Percentiles rank a stretch among this genome's conserved stretches.
phyloP scores from a whole-genome alignment of 2,329 filamentous ascomycete species.

The Diatrype stigma region DNA sequence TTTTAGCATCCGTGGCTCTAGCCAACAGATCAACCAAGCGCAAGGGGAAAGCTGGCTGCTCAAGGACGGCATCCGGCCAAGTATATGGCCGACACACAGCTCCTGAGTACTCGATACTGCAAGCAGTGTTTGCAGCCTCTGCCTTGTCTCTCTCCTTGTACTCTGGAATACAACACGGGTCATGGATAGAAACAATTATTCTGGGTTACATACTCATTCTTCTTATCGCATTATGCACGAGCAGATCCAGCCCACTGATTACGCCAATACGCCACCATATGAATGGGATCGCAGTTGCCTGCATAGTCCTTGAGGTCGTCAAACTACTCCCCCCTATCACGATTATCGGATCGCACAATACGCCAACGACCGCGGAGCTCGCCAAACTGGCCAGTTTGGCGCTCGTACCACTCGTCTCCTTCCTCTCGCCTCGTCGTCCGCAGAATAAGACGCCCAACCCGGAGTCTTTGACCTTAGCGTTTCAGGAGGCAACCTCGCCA shows the following conservation, averaged over 20 bases:
- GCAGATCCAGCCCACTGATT: slow-evolving; percentile 7
- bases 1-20: slow-evolving; percentile 7
- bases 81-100: slow-evolving; percentile 1
- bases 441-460: slow-evolving; percentile 8
- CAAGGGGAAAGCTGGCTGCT: slow-evolving; percentile 1
- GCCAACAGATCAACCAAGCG: slow-evolving; percentile 2
- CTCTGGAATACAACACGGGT: slow-evolving; percentile 7
- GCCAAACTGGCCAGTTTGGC: slow-evolving; percentile 10
- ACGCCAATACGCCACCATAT: slow-evolving; percentile 19
- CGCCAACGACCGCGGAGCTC: slow-evolving; percentile 12
- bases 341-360: slow-evolving; percentile 19
- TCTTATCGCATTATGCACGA: slow-evolving; percentile 14
- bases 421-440: slow-evolving; percentile 9
- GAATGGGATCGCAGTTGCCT: slow-evolving; percentile 15
- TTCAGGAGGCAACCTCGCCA: slow-evolving; percentile 12
- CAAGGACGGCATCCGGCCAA: not conserved
- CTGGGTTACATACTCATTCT: slow-evolving; percentile 22
- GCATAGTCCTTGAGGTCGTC: slow-evolving; percentile 16
- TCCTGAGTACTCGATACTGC: slow-evolving; percentile 4
- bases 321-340: slow-evolving; percentile 17
- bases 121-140: slow-evolving; percentile 3
- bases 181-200: slow-evolving; percentile 18
- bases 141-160: slow-evolving; percentile 5
- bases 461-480: slow-evolving; percentile 10
- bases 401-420: slow-evolving; percentile 4